phyloP scores from a whole-genome alignment of 2,329 filamentous ascomycete genomes.

The Trichoderma cornu-damae region DNA sequence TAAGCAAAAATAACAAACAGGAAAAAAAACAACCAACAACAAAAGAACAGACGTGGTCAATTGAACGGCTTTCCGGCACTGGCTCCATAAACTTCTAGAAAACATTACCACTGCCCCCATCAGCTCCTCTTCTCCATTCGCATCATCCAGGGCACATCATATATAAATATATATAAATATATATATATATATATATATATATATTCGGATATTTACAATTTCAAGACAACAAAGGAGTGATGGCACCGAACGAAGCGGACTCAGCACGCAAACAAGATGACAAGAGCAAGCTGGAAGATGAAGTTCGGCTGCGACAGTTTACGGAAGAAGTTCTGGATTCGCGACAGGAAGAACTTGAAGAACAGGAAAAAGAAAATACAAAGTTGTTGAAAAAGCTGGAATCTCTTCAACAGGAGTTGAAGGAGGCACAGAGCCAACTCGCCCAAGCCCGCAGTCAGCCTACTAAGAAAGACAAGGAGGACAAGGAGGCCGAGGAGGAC shows the following conservation, averaged over 20 bases:
- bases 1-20: neutral
- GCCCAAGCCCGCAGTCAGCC: constrained; percentile 28
- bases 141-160: neutral
- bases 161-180: too few relatives aligned
- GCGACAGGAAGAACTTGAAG: constrained; percentile 34
- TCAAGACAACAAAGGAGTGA: neutral
- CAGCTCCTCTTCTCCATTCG: neutral
- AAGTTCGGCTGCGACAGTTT: constrained; percentile 32
- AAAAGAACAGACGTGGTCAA: neutral
- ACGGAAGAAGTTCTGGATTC: constrained; percentile 36
- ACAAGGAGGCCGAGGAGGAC: constrained; percentile 30
- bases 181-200: too few relatives aligned
- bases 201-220: too few relatives aligned
- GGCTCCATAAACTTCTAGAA: constrained; percentile 13
- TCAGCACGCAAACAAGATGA: constrained; percentile 1
- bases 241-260: constrained; percentile 2
- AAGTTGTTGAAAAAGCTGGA: constrained; percentile 29
- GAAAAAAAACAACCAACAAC: too few relatives aligned
- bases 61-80: neutral
- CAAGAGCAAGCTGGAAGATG: constrained; percentile 29
- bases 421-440: constrained; percentile 29
- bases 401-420: constrained; percentile 30
- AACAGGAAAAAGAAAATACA: constrained; percentile 29
- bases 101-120: neutral
- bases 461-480: constrained; percentile 27